A percentile compares a stretch with the other conserved stretches of the same genome.
phyloP scores from a whole-genome alignment of 2,329 filamentous ascomycete genomes.

The Graphilbum fragrans region DNA sequence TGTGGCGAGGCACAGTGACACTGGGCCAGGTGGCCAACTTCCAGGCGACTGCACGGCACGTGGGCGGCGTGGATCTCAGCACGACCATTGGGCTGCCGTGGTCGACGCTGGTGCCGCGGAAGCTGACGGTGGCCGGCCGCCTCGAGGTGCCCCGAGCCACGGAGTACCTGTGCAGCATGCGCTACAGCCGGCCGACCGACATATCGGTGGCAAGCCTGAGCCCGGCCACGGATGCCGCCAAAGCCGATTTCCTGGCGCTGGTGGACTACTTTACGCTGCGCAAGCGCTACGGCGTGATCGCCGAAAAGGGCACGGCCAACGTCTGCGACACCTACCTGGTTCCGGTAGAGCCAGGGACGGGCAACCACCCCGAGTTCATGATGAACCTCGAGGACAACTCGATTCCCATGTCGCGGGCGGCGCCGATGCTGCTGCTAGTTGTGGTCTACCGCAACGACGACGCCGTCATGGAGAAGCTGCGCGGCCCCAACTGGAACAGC shows the following conservation, averaged over 20 bases:
- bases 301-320: slow-evolving; percentile 59
- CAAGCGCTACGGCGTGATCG: slow-evolving; percentile 76
- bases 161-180: slow-evolving; percentile 79
- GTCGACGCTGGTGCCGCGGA: slow-evolving; percentile 61
- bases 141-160: slow-evolving; percentile 75
- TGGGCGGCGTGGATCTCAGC: slow-evolving; percentile 71
- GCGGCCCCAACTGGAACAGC: slow-evolving; percentile 18
- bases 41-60: slow-evolving; percentile 63
- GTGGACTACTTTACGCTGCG: slow-evolving; percentile 79
- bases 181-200: slow-evolving; percentile 72
- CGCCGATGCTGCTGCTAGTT: slow-evolving; percentile 70
- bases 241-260: slow-evolving; percentile 58
- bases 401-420: slow-evolving; percentile 57
- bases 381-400: slow-evolving; percentile 77
- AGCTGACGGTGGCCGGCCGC: slow-evolving; percentile 61
- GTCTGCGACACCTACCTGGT: slow-evolving; percentile 88
- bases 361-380: slow-evolving; percentile 71
- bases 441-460: slow-evolving; percentile 66
- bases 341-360: slow-evolving; percentile 62
- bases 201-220: slow-evolving; percentile 68
- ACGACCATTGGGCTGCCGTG: slow-evolving; percentile 45
- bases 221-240: slow-evolving; percentile 47
- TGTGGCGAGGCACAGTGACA: slow-evolving; percentile 65
- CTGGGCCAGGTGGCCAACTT: slow-evolving; percentile 74
- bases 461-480: slow-evolving; percentile 21